Percentiles rank a stretch among this genome's conserved stretches.
phyloP scores from a whole-genome alignment of 2,329 filamentous ascomycete species.

The Ascochyta lentis region DNA sequence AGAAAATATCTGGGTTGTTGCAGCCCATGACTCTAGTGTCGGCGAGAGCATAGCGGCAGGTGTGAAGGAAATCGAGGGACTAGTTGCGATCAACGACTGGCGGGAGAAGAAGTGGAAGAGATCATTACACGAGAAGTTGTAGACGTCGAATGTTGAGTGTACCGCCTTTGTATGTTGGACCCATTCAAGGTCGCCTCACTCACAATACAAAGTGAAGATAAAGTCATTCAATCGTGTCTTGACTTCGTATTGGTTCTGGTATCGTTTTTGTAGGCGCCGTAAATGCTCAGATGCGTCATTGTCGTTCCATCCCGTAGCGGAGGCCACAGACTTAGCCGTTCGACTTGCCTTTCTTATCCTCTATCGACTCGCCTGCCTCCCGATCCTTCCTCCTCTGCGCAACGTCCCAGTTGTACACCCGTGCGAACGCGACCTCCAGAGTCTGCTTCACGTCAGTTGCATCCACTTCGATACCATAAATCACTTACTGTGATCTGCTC shows the following conservation, averaged over 20 bases:
- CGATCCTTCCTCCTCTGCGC: slow-evolving; percentile 94
- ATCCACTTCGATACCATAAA: no score
- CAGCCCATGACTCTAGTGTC: slow-evolving; percentile 41
- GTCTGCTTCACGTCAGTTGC: slow-evolving; percentile 63
- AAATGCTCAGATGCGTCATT: slow-evolving; percentile 3
- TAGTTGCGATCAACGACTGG: slow-evolving; percentile 37
- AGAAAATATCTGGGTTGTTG: slow-evolving; percentile 40
- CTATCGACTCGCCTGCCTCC: slow-evolving; percentile 59
- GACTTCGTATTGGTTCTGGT: slow-evolving; percentile 6
- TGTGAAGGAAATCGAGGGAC: slow-evolving; percentile 31
- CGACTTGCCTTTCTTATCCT: slow-evolving; percentile 44
- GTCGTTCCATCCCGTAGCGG: not conserved
- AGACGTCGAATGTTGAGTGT: not conserved
- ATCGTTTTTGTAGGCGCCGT: slow-evolving; percentile 8
- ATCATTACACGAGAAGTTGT: slow-evolving; percentile 7
- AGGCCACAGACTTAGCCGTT: slow-evolving; percentile 26
- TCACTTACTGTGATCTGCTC: slow-evolving; percentile 86
- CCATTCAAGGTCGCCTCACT: not conserved
- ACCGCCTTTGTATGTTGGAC: not conserved
- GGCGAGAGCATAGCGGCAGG: slow-evolving; percentile 30
- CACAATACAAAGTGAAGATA: not conserved
- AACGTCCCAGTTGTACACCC: slow-evolving; percentile 99
- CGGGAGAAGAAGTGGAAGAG: slow-evolving; percentile 36
- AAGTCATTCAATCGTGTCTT: not conserved
- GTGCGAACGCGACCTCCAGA: slow-evolving; percentile 92